These are phyloP conservation scores for Aspergillus ochraceoroseus DNA, from an alignment of 2,329 filamentous ascomycete genomes.

Conservation along the genomic window DNA sequence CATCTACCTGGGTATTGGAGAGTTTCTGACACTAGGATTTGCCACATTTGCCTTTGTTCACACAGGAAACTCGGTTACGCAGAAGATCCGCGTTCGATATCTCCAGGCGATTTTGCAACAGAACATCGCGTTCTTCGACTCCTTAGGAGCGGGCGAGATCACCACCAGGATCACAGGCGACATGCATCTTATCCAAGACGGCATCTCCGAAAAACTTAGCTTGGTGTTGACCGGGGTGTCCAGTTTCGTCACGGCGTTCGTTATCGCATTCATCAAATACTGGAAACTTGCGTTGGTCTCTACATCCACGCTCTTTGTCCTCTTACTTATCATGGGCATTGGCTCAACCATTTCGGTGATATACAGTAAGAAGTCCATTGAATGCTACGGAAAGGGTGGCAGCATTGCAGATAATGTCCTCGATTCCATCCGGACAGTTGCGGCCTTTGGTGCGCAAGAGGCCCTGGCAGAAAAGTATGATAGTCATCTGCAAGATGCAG, in stretches of 20 bases:
- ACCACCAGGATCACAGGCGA: conserved; percentile 88
- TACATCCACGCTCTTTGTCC: conserved; percentile 68
- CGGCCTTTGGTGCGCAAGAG: conserved; percentile 43
- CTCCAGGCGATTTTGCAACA: conserved; percentile 74
- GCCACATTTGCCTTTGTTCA: conserved; percentile 84
- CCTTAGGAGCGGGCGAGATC: conserved; percentile 81
- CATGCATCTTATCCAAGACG: conserved; percentile 84
- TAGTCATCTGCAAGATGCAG: conserved; percentile 23
- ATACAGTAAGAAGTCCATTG: conserved; percentile 68
- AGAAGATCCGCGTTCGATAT: conserved; percentile 73
- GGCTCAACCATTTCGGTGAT: conserved; percentile 69
- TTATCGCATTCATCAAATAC: conserved; percentile 81
- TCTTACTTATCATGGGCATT: conserved; percentile 66
- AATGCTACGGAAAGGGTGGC: conserved; percentile 61
- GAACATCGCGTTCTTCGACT: conserved; percentile 88
- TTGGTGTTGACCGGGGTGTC: conserved; percentile 68
- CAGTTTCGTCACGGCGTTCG: conserved; percentile 77
- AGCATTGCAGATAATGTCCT: conserved; percentile 50
- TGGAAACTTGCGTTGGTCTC: conserved; percentile 92
- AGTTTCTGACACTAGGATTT: conserved; percentile 69
- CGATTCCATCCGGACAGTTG: conserved; percentile 48
- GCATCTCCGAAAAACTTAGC: conserved; percentile 83
- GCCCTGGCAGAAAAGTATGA: conserved; percentile 29
- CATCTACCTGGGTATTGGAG: conserved; percentile 71
- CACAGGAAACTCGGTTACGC: conserved; percentile 68